Percentiles rank a stretch among this genome's conserved stretches.
Evolutionary conservation across 257 asterid species (phyloP).

Genomic region (Cinchona pubescens): DNA sequence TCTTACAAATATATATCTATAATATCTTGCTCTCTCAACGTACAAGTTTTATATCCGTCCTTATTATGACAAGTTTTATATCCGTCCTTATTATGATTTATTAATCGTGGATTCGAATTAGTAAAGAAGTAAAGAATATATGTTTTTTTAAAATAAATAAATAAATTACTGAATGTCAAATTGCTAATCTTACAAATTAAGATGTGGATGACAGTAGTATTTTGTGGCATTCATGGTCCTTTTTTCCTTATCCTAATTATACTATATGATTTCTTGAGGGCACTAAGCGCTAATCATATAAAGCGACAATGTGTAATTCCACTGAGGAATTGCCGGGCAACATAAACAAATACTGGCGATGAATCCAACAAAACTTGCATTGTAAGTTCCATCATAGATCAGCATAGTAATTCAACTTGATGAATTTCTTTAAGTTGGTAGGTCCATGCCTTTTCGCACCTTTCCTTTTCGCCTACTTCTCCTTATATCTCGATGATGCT

Average conservation of each 20-base stretch:
- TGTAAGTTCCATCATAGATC: slow-evolving; percentile 18
- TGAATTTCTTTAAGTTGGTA: slow-evolving; percentile 5
- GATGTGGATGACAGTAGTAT: background rate
- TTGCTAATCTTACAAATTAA: no score
- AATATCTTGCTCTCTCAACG: no score
- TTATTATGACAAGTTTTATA: no score
- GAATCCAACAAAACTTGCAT: slow-evolving; percentile 22
- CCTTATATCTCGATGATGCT: slow-evolving; percentile 20
- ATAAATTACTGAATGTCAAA: no score
- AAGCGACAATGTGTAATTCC: slow-evolving; percentile 2
- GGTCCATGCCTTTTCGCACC: slow-evolving; percentile 14
- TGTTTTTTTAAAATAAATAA: no score
- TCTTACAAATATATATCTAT: no score
- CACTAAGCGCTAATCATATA: background rate
- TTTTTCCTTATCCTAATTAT: background rate
- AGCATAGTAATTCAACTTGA: background rate
- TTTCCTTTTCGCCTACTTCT: slow-evolving; percentile 31
- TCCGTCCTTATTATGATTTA: no score
- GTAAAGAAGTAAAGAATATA: no score
- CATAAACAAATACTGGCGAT: background rate
- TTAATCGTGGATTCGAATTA: no score
- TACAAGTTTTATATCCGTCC: no score
- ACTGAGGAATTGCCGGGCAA: background rate
- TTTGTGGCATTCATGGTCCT: slow-evolving; percentile 1
- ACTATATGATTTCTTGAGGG: slow-evolving; percentile 13